phyloP scores from a whole-genome alignment of 2,329 filamentous ascomycete genomes.

The Penicillium hesseltinei region DNA sequence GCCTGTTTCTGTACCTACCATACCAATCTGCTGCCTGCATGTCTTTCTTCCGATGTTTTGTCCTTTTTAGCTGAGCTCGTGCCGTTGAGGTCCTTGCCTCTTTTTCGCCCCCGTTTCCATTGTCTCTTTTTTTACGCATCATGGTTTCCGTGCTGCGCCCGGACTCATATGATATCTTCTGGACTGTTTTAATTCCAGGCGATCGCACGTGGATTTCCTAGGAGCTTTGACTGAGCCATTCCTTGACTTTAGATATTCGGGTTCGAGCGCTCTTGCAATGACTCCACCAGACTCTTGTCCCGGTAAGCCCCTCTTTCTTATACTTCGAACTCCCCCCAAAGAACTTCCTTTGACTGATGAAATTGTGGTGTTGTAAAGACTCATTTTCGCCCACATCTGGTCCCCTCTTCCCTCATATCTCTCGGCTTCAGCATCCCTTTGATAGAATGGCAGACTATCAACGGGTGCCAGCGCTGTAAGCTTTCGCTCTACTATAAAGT shows the following conservation, averaged over 20 bases:
- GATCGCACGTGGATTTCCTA: conserved; percentile 7
- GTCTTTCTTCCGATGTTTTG: conserved; percentile 27
- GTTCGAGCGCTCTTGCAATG: conserved; percentile 51
- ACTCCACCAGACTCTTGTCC: conserved; percentile 54
- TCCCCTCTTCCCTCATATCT: conserved; percentile 36
- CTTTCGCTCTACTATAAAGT: conserved; percentile 1
- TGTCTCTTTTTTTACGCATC: conserved; percentile 23
- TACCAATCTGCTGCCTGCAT: conserved; percentile 31
- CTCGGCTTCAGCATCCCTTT: conserved; percentile 31
- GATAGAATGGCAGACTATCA: conserved; percentile 42
- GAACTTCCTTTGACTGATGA: conserved; percentile 17
- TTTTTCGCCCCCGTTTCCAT: conserved; percentile 18
- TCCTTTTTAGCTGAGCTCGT: conserved; percentile 17
- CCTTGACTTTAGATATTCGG: conserved; percentile 48
- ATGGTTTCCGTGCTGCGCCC: conserved; percentile 14
- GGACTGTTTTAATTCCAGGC: conserved; percentile 10
- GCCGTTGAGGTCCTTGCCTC: conserved; percentile 14
- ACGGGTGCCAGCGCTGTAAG: conserved; percentile 43
- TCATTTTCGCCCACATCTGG: conserved; percentile 34
- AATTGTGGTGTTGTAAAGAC: conserved; percentile 26
- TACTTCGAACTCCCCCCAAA: background rate
- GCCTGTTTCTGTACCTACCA: conserved; percentile 28
- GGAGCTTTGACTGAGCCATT: conserved; percentile 26
- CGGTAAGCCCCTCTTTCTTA: conserved; percentile 46
- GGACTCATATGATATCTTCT: conserved; percentile 10